Conservation (phyloP, 73 alveolate genomes). For the Tetrahymena thermophila region DNA sequence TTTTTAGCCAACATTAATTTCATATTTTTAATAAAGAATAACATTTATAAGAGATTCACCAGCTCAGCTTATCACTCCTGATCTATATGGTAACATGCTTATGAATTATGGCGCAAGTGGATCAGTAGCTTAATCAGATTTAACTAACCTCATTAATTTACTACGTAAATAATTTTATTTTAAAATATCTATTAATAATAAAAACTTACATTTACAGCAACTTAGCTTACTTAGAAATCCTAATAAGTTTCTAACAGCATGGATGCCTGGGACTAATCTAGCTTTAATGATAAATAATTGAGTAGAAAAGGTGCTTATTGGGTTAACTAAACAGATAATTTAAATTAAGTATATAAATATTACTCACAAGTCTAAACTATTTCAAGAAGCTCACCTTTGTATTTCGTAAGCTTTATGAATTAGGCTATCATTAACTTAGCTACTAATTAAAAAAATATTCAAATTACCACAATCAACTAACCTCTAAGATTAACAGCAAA, state of each 20-base stretch:
- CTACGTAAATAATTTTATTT: neutral
- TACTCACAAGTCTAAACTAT: neutral
- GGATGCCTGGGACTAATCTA: neutral
- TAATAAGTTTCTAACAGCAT: neutral
- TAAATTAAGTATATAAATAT: neutral
- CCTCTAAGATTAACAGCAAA: slow-evolving; percentile 22
- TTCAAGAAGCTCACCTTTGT: slow-evolving; percentile 23
- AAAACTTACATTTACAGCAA: neutral
- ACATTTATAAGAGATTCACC: slow-evolving; percentile 46
- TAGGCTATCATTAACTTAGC: slow-evolving; percentile 3
- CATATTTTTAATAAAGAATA: neutral
- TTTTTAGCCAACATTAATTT: neutral
- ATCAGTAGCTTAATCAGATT: neutral
- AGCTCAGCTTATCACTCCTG: neutral
- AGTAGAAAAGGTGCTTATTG: neutral
- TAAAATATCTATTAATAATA: neutral
- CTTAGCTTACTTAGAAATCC: neutral
- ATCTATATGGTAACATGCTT: neutral
- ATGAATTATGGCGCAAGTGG: neutral
- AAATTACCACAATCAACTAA: neutral
- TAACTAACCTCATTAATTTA: neutral
- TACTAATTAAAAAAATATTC: neutral
- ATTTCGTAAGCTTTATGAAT: slow-evolving; percentile 16
- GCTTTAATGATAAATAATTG: neutral
- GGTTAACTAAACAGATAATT: neutral